Conservation (phyloP, 768 basidiomycete species). For the Leccinum boreale region DNA sequence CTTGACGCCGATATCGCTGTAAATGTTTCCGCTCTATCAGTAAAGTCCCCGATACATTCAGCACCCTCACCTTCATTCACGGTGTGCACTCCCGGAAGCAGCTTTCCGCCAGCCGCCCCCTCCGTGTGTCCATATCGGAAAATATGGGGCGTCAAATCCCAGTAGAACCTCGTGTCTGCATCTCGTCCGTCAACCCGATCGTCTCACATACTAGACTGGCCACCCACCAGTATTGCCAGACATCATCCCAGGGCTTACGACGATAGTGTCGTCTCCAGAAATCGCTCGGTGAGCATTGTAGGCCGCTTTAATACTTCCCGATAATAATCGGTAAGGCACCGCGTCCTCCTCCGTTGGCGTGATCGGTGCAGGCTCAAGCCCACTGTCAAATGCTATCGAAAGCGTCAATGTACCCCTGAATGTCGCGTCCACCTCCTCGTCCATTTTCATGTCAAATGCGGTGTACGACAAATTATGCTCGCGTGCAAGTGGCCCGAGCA, state of each 20-base stretch:
- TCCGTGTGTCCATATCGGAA: conserved; percentile 58
- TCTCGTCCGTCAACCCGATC: neutral
- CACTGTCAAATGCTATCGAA: conserved; percentile 42
- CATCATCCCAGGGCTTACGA: conserved; percentile 52
- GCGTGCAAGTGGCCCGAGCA: conserved; percentile 42
- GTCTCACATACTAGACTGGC: neutral
- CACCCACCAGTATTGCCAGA: conserved; percentile 49
- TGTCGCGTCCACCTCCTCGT: conserved; percentile 28
- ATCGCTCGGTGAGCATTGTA: conserved; percentile 47
- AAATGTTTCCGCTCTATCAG: neutral
- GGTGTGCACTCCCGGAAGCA: conserved; percentile 55
- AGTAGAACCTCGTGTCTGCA: conserved; percentile 45
- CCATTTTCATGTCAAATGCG: conserved; percentile 50
- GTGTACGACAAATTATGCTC: conserved; percentile 56
- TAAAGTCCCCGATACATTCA: neutral
- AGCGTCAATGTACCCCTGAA: conserved; percentile 48
- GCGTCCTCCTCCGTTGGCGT: conserved; percentile 40
- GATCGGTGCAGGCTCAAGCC: conserved; percentile 66
- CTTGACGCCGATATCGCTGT: conserved; percentile 43
- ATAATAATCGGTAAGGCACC: conserved; percentile 46
- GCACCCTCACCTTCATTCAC: conserved; percentile 61
- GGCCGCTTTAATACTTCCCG: conserved; percentile 63
- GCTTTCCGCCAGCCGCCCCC: conserved; percentile 24
- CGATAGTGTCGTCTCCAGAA: conserved; percentile 34
- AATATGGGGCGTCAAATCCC: conserved; percentile 51